Evolutionary conservation across 2,329 filamentous ascomycete genomes (phyloP).

Genomic region (Dothiorella sarmentorum): DNA sequence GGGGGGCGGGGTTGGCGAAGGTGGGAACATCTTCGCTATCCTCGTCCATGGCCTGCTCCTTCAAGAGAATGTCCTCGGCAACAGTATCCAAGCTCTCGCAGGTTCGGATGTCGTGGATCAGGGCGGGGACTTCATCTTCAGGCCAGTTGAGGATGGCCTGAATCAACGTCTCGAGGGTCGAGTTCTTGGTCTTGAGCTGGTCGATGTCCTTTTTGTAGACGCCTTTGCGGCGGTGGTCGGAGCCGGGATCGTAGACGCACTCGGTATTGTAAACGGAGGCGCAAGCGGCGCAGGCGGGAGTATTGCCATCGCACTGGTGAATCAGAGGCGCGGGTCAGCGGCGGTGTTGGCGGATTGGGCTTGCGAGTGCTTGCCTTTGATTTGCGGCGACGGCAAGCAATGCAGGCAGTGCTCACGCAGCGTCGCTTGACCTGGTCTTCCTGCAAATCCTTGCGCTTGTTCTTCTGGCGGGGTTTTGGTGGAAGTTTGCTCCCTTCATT

Average conservation of each 20-base stretch:
- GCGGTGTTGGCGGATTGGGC: slow-evolving; percentile 20
- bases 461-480: slow-evolving; percentile 31
- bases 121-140: slow-evolving; percentile 76
- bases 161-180: slow-evolving; percentile 86
- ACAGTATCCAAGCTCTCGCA: slow-evolving; percentile 71
- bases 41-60: slow-evolving; percentile 47
- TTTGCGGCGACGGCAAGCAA: slow-evolving; percentile 41
- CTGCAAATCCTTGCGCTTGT: slow-evolving; percentile 33
- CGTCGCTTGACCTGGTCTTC: slow-evolving; percentile 43
- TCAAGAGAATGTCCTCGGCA: slow-evolving; percentile 56
- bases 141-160: slow-evolving; percentile 88
- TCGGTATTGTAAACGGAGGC: slow-evolving; percentile 86
- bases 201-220: slow-evolving; percentile 95
- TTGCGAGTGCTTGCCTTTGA: slow-evolving; percentile 33
- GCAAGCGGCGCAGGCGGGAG: slow-evolving; percentile 92
- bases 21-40: slow-evolving; percentile 43
- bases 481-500: neutral
- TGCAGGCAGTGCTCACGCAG: slow-evolving; percentile 40
- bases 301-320: slow-evolving; percentile 74
- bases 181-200: slow-evolving; percentile 78
- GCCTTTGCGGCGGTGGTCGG: slow-evolving; percentile 91
- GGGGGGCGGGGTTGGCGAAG: slow-evolving; percentile 39
- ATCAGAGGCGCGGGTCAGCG: slow-evolving; percentile 1
- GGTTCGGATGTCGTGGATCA: slow-evolving; percentile 83
- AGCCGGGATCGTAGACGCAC: slow-evolving; percentile 94